Evolutionary conservation across 805 yeast genomes (phyloP).

Genomic region (Starmerella geochares): DNA sequence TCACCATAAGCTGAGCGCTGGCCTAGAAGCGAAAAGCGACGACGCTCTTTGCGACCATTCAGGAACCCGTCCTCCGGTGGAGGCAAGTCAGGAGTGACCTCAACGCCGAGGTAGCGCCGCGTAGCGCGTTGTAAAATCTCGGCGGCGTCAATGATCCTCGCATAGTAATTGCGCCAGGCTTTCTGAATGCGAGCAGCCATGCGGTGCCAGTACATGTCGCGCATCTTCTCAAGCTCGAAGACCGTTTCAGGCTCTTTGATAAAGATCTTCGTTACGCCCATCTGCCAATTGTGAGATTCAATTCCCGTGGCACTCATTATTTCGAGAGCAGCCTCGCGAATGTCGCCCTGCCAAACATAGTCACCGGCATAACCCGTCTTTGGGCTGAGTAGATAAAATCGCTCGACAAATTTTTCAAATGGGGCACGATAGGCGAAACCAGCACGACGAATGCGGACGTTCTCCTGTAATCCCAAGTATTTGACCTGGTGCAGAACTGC

Average conservation of each 20-base stretch:
- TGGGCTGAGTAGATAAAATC: conserved; percentile 79
- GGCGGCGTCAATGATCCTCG: conserved; percentile 79
- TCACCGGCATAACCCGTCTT: conserved; percentile 89
- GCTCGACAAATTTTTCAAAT: conserved; percentile 88
- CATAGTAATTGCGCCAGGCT: conserved; percentile 82
- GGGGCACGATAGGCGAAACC: conserved; percentile 97
- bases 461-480: conserved; percentile 90
- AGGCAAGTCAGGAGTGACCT: conserved; percentile 57
- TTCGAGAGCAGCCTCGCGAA: conserved; percentile 44
- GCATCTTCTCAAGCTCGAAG: conserved; percentile 88
- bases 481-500: conserved; percentile 94
- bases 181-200: conserved; percentile 97
- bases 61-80: conserved; percentile 32
- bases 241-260: conserved; percentile 94
- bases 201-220: conserved; percentile 94
- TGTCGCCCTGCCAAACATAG: conserved; percentile 53
- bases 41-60: conserved; percentile 72
- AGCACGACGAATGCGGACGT: conserved; percentile 94
- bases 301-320: conserved; percentile 54
- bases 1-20: conserved; percentile 91
- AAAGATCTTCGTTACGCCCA: conserved; percentile 86
- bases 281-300: conserved; percentile 71
- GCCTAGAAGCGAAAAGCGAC: conserved; percentile 78
- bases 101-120: conserved; percentile 73
- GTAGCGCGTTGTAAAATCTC: conserved; percentile 67